Conservation (phyloP, 805 yeast species). For the Yarrowia deformans region DNA sequence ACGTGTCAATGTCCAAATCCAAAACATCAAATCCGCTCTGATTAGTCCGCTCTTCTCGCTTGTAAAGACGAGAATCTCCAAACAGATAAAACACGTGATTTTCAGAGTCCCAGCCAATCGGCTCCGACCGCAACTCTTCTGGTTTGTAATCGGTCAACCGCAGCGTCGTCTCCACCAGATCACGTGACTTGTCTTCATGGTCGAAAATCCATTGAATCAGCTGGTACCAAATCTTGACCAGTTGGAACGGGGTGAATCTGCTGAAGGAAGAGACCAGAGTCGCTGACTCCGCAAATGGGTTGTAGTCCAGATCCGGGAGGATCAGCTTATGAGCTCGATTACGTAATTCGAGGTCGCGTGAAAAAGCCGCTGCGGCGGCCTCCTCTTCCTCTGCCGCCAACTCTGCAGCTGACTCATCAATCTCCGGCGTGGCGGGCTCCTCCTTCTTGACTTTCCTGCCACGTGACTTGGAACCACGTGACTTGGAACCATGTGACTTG, state of each 20-base stretch:
- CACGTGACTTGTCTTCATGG: constrained; percentile 38
- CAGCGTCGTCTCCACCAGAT: constrained; percentile 14
- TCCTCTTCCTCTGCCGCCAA: background rate
- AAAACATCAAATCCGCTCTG: constrained; percentile 41
- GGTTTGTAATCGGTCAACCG: constrained; percentile 5
- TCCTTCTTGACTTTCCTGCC: background rate
- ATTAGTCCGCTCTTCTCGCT: constrained; percentile 42
- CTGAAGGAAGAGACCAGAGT: background rate
- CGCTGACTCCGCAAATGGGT: constrained; percentile 11
- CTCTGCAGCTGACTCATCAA: background rate
- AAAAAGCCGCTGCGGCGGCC: background rate
- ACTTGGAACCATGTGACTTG: background rate
- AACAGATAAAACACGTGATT: constrained; percentile 46
- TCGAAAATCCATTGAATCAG: constrained; percentile 43
- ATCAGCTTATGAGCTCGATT: background rate
- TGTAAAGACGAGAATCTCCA: constrained; percentile 51
- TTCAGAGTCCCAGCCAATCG: constrained; percentile 11
- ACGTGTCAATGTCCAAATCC: constrained; percentile 32
- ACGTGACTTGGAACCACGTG: constrained; percentile 2
- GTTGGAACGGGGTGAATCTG: constrained; percentile 5
- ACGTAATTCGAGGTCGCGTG: background rate
- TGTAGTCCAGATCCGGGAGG: constrained; percentile 4
- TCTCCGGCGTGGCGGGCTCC: background rate
- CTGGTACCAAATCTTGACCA: constrained; percentile 40
- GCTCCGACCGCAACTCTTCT: constrained; percentile 19